These are phyloP conservation scores for Coelastrella sp. DNA, from an alignment of 139 green algal species.

Conservation along the genomic window DNA sequence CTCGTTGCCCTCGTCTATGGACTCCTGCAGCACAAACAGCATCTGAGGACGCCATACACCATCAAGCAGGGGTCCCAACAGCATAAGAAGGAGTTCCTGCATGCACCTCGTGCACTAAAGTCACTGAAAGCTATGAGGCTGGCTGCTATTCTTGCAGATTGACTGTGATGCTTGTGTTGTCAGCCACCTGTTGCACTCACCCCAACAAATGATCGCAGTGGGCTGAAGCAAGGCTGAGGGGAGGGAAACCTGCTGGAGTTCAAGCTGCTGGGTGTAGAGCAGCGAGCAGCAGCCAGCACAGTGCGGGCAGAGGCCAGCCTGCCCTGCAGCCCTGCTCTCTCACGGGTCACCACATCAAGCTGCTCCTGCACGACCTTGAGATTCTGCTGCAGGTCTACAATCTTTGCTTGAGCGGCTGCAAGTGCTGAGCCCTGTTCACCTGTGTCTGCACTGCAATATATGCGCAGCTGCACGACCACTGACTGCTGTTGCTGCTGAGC, in stretches of 20 bases:
- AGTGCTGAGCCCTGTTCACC: background rate
- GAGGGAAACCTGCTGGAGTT: slow-evolving; percentile 18
- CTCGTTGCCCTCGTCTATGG: slow-evolving; percentile 34
- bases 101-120: too few species aligned
- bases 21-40: slow-evolving; percentile 31
- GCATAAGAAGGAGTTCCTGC: background rate
- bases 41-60: background rate
- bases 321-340: background rate
- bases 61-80: background rate
- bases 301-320: background rate
- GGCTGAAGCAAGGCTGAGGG: background rate
- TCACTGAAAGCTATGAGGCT: too few species aligned
- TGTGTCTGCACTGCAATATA: background rate
- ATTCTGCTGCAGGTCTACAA: slow-evolving; percentile 9
- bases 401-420: background rate
- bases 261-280: slow-evolving; percentile 28
- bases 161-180: too few species aligned
- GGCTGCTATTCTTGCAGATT: too few species aligned
- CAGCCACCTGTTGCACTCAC: background rate
- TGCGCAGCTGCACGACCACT: slow-evolving; percentile 15
- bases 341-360: background rate
- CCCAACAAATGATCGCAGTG: slow-evolving; percentile 15
- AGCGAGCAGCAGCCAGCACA: slow-evolving; percentile 36
- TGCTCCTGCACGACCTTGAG: slow-evolving; percentile 16
- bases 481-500: background rate